Percentiles rank a stretch among this genome's conserved stretches.
phyloP scores from a whole-genome alignment of 1,284 basidiomycete species.

The Meira miltonrushii region DNA sequence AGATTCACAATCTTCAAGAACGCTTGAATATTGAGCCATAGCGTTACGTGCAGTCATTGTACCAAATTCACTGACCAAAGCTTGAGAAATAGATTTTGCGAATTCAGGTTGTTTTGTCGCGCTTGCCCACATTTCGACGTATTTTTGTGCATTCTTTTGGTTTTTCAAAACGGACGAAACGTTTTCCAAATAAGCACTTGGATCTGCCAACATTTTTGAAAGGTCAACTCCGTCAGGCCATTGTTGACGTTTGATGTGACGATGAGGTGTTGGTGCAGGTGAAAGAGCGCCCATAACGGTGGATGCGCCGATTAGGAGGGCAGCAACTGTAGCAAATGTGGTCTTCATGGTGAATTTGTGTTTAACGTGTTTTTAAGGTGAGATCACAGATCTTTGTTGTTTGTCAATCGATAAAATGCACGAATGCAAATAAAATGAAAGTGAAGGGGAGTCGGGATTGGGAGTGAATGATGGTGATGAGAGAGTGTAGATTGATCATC shows the following conservation, averaged over 20 bases:
- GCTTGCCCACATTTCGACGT: not conserved
- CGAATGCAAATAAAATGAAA: too few relatives aligned
- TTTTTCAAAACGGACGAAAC: not conserved
- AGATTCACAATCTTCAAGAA: not conserved
- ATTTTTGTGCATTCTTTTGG: not conserved
- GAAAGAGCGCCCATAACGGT: not conserved
- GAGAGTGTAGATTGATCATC: too few relatives aligned
- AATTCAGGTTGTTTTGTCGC: not conserved
- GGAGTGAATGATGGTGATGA: too few relatives aligned
- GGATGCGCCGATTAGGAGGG: not conserved
- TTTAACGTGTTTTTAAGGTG: not conserved
- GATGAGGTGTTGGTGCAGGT: not conserved
- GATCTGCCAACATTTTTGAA: not conserved
- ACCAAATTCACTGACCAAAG: conserved; percentile 1
- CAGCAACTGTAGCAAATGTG: not conserved
- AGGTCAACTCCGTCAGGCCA: not conserved
- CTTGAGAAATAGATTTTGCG: not conserved
- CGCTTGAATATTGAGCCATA: not conserved
- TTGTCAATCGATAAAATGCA: not conserved
- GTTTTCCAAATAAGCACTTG: not conserved
- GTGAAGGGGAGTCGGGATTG: too few relatives aligned
- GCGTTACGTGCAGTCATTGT: not conserved
- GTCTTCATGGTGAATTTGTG: not conserved
- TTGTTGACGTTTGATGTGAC: not conserved
- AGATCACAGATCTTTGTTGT: not conserved